Evolutionary conservation across 2,329 filamentous ascomycete species (phyloP), one percentile per base, ranked within the genome.

Genomic region (Hypoxylon sp.): DNA sequence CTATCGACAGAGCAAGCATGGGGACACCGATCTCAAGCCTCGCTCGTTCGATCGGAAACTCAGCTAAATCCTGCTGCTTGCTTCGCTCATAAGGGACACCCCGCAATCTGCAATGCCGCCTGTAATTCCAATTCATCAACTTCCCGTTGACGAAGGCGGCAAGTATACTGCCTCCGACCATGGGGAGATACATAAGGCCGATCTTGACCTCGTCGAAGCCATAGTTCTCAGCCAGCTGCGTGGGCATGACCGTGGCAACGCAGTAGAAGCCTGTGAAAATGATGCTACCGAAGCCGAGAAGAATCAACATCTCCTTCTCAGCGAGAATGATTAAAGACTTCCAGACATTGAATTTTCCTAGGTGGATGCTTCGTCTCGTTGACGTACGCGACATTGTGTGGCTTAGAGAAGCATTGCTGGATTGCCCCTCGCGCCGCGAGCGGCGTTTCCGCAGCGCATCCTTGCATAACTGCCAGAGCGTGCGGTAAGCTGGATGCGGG

Each of bases 61-160:
- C 75, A 0, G 70, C 55, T 35, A 82, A 74, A 59, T 81, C 77
- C 33, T 79, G 78, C 65, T 79, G 81, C 46, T 84, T 83, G 55
- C 80, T 84, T 63, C 80, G 82, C 37, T 81, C 81, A 65, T 88
- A 82, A 0, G 81, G 75, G n/a, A 90, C 78, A 10, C 84, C 84
- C 1, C 84, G 78, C 1, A 78, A 79, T 10, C 77, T 76, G 17
- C 88, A 87, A 58, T 87, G 81, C 3, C 88, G 84, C 0, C 83
- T 80, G 74, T 88, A 91, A 71, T 89, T 90, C 80, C 84, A 85
- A 74, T 91, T 89, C 3, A 90, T 80, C 3, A 89, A 60, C 29
- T 80, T 80, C 4, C 88, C 86, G 17, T 79, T 77, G 13, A 74
- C 67, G 24, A 78, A 63, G 1, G 78, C 79, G 2, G 80, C 74